These are phyloP conservation scores for Acrocalymma vagum DNA, from an alignment of 2,329 filamentous ascomycete genomes.

Conservation along the genomic window DNA sequence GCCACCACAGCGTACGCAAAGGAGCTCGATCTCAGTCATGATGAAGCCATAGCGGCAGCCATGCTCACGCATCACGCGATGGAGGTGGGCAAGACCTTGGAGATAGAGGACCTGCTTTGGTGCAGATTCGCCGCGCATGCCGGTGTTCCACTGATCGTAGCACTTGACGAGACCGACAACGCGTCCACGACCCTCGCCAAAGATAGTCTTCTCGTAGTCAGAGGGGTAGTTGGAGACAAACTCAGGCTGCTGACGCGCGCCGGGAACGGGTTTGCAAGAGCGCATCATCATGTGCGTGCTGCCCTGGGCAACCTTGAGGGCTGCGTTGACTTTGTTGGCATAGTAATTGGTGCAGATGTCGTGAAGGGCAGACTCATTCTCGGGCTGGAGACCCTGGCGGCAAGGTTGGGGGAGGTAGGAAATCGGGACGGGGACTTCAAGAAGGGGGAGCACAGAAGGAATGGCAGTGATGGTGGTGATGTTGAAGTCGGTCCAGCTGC, in stretches of 20 bases:
- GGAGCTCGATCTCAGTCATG: conserved; percentile 93
- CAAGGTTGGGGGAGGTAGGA: conserved; percentile 68
- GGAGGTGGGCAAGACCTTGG: conserved; percentile 82
- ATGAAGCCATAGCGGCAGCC: conserved; percentile 95
- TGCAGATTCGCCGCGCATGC: conserved; percentile 86
- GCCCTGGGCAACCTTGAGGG: conserved; percentile 78
- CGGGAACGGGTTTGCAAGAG: conserved; percentile 42
- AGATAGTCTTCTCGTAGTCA: conserved; percentile 58
- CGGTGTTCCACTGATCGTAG: conserved; percentile 94
- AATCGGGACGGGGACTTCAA: conserved; percentile 68
- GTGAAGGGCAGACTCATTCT: conserved; percentile 80
- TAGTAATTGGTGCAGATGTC: conserved; percentile 80
- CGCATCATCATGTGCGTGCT: conserved; percentile 66
- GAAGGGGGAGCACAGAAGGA: conserved; percentile 74
- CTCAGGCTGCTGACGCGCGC: conserved; percentile 66
- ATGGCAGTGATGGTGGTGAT: conserved; percentile 75
- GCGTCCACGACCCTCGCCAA: conserved; percentile 61
- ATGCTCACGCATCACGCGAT: conserved; percentile 93
- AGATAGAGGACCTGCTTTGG: conserved; percentile 90
- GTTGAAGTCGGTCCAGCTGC: conserved; percentile 84
- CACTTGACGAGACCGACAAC: conserved; percentile 88
- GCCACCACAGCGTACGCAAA: conserved; percentile 83
- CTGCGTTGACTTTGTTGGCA: conserved; percentile 85
- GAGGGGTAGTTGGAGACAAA: conserved; percentile 72
- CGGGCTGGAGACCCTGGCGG: conserved; percentile 71